phyloP scores from a whole-genome alignment of 371 early-diverging fungal genomes.

The Syncephalastrum monosporum region DNA sequence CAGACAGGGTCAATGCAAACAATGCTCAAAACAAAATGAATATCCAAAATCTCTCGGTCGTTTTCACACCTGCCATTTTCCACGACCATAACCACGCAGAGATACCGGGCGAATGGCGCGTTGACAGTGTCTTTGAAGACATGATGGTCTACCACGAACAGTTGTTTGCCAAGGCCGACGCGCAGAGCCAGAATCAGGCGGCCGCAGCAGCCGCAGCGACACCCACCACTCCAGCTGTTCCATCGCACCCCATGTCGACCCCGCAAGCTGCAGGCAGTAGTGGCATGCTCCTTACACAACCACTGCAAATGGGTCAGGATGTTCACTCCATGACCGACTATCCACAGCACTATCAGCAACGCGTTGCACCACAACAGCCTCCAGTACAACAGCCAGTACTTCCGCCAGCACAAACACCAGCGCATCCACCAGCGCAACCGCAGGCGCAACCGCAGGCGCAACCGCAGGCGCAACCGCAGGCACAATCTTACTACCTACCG shows the following conservation, averaged over 20 bases:
- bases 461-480: neutral
- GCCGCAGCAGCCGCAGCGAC: neutral
- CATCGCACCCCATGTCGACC: neutral
- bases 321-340: no score
- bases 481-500: neutral
- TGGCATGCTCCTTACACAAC: conserved; percentile 18
- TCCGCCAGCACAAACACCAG: no score
- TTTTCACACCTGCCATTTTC: conserved; percentile 60
- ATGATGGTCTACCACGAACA: conserved; percentile 24
- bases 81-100: conserved; percentile 57
- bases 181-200: conserved; percentile 3
- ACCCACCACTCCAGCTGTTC: neutral
- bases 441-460: neutral
- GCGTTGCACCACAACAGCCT: no score
- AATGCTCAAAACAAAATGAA: conserved; percentile 57
- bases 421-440: no score
- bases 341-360: no score
- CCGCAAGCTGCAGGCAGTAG: conserved; percentile 4
- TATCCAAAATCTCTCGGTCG: conserved; percentile 50
- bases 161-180: conserved; percentile 21
- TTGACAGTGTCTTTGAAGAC: conserved; percentile 39
- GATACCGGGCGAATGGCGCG: conserved; percentile 37
- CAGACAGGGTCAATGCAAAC: conserved; percentile 29
- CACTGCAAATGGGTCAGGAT: conserved; percentile 8
- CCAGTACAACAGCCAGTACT: neutral